phyloP scores from a whole-genome alignment of 1,139 yeast genomes.

The Eremothecium gossypii region DNA sequence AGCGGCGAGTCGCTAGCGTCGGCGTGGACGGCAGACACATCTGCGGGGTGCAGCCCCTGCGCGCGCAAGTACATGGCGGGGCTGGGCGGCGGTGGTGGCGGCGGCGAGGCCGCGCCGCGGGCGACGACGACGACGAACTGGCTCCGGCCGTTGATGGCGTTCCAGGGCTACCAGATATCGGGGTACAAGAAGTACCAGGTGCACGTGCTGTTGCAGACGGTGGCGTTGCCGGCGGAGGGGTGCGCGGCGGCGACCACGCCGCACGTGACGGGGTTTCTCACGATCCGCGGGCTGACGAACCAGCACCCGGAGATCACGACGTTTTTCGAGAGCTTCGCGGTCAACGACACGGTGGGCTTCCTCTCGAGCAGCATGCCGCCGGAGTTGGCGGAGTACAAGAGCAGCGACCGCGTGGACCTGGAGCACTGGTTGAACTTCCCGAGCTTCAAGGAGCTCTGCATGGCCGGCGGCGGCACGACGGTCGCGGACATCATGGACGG shows the following conservation, averaged over 20 bases:
- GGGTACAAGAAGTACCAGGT: slow-evolving; percentile 30
- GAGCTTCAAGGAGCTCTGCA: slow-evolving; percentile 29
- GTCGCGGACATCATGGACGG: slow-evolving; percentile 23
- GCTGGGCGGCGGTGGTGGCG: slow-evolving; percentile 1
- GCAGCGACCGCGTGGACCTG: slow-evolving; percentile 58
- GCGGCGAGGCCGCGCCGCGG: slow-evolving; percentile 1
- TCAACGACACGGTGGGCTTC: slow-evolving; percentile 49
- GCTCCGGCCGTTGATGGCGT: slow-evolving; percentile 20
- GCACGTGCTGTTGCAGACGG: slow-evolving; percentile 22
- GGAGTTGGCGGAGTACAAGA: slow-evolving; percentile 27
- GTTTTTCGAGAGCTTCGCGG: slow-evolving; percentile 78
- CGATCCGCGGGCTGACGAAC: slow-evolving; percentile 71
- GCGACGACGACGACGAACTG: slow-evolving; percentile 6
- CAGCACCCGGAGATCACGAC: slow-evolving; percentile 74
- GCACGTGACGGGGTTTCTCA: slow-evolving; percentile 61
- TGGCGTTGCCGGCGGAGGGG: slow-evolving; percentile 16
- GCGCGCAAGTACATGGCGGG: not conserved
- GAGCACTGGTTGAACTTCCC: slow-evolving; percentile 82
- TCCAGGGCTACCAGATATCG: slow-evolving; percentile 28
- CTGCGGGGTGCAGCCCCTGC: not conserved
- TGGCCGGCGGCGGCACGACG: slow-evolving; percentile 26
- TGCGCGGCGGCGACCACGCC: slow-evolving; percentile 6
- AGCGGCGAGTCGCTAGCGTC: slow-evolving; percentile 7
- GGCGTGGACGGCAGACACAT: not conserved
- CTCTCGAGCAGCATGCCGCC: slow-evolving; percentile 36